Evolutionary conservation across 2,329 filamentous ascomycete genomes (phyloP), one percentile per base, ranked within the genome.

Genomic region (Diplodia intermedia): DNA sequence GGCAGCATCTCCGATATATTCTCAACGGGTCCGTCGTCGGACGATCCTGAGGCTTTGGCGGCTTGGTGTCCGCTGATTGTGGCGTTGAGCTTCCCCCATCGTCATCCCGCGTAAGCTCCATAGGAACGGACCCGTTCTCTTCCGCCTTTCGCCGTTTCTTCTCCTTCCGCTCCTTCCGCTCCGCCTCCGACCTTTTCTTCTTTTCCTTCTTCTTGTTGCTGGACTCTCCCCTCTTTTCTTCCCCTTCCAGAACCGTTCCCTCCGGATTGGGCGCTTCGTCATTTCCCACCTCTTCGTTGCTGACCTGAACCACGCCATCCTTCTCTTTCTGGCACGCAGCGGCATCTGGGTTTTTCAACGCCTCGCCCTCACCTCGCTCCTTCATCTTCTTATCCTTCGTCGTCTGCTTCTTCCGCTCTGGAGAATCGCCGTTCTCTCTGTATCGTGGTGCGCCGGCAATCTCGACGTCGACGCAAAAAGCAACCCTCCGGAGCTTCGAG

Each of bases 401-500:
- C 74, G 86, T 86, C 68, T 20, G 43, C 43, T 86, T 86, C 53
- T 81, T 80, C n/a, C 79, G 75, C 66, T 82, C 70, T 76, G 81
- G 67, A 74, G 74, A 63, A 7, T 86, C 85, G 18, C 84, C 84
- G 3, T 95, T 91, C 15, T 83, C 80, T 56, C 77, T 81, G 72
- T 96, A 95, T 72, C 88, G 89, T 29, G 94, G 92, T 75, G 92
- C 89, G 0, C 93, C 92, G 3, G 94, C 94, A 75, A 99, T 97
- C 78, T 99, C 95, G 4, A 99, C 94, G 75, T 99, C 95, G 2
- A 99, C 95, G 73, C 92, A 97, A 75, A 99, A 99, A 0, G 94
- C 91, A 0, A 99, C 95, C 65, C 93, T 88, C 66, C 93, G 88
- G 69, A 99, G 80, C 77, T 95, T 97, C 60, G 88, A 87, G 74